Base-by-base conservation (phyloP, 805 yeast species). In the Candida taoyuanica region DNA sequence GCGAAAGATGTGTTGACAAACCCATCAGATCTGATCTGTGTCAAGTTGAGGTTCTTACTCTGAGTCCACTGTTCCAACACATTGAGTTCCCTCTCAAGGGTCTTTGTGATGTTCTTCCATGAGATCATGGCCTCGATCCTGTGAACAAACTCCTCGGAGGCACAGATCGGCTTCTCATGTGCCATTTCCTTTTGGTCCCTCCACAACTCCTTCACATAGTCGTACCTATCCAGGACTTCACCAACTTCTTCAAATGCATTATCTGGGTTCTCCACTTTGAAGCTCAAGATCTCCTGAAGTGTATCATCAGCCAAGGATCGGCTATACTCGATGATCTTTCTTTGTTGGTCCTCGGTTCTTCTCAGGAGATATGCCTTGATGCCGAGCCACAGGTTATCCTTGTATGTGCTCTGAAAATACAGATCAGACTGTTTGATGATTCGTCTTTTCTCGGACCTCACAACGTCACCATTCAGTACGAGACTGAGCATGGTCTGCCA, bases 401-500 rank as follows among this genome's bases (percentile, higher is more conserved):
- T 78, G 55, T 74, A 73, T 5, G 76, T 67, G 5, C 79, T 67
- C 42, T 76, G 71, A 39, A 75, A 50, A 46, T 74, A 65, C 37
- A 70, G 59, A 47, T 77, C 81, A 42, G 52, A 57, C 40, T 70
- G 78, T 36, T 71, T 74, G 13, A 75, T 78, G 39, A 85, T 70
- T 59, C 81, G 81, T 4, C 85, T 81, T 62, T 91, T 93, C 55
- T 93, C 98, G 11, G 91, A 81, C 25, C 82, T 75, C 16, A 93
- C 88, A 37, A 93, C 95, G 60, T 93, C 98, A 49, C 98, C 98
- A 3, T 94, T 91, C 25, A 93, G 72, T 4, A 93, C 98, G 3
- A 88, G 74, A 9, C 85, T 74, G 34, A 93, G 69, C 95, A 93
- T 87, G 0, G 91, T 76, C 61, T 93, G 98, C 98, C 98, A 93